Conservation (phyloP, 2,329 filamentous ascomycete genomes). For the Colletotrichum sp. region DNA sequence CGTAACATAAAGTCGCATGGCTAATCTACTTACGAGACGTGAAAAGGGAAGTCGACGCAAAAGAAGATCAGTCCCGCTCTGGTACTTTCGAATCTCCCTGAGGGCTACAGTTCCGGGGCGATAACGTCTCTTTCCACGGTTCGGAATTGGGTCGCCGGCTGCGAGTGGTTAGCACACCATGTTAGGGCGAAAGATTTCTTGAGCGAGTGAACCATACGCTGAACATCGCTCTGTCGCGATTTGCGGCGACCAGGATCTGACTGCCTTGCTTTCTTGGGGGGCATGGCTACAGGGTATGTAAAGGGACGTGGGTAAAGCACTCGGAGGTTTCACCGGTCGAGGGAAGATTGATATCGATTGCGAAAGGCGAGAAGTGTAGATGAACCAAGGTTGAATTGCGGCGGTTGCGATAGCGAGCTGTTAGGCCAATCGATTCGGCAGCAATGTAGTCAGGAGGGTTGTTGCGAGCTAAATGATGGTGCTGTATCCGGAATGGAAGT, state of each 20-base stretch:
- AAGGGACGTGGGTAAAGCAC: not conserved
- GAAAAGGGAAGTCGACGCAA: constrained; percentile 82
- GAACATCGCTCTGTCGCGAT: constrained; percentile 43
- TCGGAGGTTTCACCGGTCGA: not conserved
- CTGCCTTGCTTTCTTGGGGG: constrained; percentile 14
- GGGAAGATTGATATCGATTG: not conserved
- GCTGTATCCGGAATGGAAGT: not conserved
- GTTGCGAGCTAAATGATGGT: not conserved
- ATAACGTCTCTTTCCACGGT: constrained; percentile 67
- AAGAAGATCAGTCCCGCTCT: constrained; percentile 87
- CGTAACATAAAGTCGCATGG: not conserved
- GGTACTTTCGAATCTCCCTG: constrained; percentile 89
- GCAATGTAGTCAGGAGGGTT: not conserved
- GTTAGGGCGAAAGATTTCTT: not conserved
- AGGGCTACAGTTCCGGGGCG: constrained; percentile 84
- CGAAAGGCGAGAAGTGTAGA: not conserved
- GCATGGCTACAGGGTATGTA: not conserved
- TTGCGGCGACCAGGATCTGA: constrained; percentile 24
- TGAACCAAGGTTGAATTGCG: not conserved
- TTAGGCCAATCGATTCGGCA: not conserved
- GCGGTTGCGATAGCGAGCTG: not conserved
- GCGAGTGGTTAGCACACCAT: not conserved
- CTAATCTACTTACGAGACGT: constrained; percentile 61
- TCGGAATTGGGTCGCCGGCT: constrained; percentile 78
- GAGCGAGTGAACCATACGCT: constrained; percentile 35